Evolutionary conservation across 176 grass and related monocot genomes (phyloP).

Genomic region (Triticum turgidum): DNA sequence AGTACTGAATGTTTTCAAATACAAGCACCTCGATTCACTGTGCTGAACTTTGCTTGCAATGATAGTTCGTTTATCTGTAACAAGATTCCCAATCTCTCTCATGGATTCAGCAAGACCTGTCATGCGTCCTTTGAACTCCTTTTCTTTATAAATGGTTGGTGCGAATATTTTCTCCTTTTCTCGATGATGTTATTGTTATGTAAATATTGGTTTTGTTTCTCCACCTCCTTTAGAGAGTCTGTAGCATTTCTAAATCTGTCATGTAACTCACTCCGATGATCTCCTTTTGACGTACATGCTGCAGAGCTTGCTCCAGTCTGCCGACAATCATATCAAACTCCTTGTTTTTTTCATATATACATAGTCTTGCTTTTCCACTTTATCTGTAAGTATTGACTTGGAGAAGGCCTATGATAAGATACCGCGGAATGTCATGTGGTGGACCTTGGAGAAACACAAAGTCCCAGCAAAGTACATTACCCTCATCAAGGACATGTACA

Average conservation of each 20-base stretch:
- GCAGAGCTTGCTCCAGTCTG: conserved; percentile 39
- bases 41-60: conserved; percentile 35
- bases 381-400: conserved; percentile 46
- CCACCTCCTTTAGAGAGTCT: conserved; percentile 30
- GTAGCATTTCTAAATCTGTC: conserved; percentile 25
- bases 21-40: conserved; percentile 53
- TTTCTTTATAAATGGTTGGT: conserved; percentile 35
- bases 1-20: neutral
- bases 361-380: conserved; percentile 42
- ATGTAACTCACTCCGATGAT: conserved; percentile 27
- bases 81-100: conserved; percentile 30
- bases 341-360: conserved; percentile 37
- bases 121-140: conserved; percentile 32
- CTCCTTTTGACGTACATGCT: conserved; percentile 45
- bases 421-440: too few relatives aligned
- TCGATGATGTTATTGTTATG: conserved; percentile 39
- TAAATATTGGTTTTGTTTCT: conserved; percentile 41
- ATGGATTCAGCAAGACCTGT: conserved; percentile 27
- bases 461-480: too few relatives aligned
- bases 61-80: conserved; percentile 31
- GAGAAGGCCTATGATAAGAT: too few relatives aligned
- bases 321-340: conserved; percentile 32
- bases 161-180: conserved; percentile 5
- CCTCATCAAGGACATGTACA: too few relatives aligned
- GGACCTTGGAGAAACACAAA: too few relatives aligned